These are phyloP conservation scores for Metschnikowia arizonensis DNA, from an alignment of 805 yeast genomes.

Conservation along the genomic window DNA sequence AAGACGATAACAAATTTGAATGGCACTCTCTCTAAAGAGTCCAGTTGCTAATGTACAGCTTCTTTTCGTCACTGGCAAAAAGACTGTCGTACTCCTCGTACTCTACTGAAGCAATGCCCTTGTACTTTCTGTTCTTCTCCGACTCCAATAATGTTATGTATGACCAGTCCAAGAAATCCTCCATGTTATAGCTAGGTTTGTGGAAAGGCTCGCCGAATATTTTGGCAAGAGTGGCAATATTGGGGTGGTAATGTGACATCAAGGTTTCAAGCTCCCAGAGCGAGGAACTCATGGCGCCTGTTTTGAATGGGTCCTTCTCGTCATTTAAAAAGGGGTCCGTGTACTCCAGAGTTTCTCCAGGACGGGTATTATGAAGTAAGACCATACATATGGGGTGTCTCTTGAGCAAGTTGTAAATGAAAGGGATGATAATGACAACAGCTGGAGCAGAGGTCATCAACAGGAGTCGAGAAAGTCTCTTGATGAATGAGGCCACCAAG, in stretches of 20 bases:
- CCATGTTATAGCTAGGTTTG: conserved; percentile 82
- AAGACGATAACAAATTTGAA: not conserved
- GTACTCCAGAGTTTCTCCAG: conserved; percentile 22
- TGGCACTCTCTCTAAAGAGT: conserved; percentile 6
- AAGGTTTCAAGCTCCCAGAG: conserved; percentile 87
- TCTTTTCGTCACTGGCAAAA: conserved; percentile 23
- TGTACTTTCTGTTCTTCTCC: conserved; percentile 61
- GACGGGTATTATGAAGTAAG: conserved; percentile 58
- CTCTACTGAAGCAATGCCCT: conserved; percentile 74
- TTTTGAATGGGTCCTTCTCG: conserved; percentile 71
- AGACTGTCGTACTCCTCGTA: conserved; percentile 50
- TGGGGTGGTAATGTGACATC: conserved; percentile 88
- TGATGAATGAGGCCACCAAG: conserved; percentile 85
- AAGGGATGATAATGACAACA: conserved; percentile 82
- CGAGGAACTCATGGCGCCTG: conserved; percentile 79
- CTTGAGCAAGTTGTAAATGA: conserved; percentile 81
- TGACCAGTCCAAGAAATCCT: conserved; percentile 91
- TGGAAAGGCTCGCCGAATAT: conserved; percentile 86
- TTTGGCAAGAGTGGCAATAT: conserved; percentile 86
- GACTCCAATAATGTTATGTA: conserved; percentile 62
- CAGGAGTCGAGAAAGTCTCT: conserved; percentile 70
- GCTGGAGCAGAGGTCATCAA: conserved; percentile 84
- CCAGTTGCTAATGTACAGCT: conserved; percentile 17
- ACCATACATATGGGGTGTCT: conserved; percentile 94
- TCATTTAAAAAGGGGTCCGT: conserved; percentile 62